phyloP scores from a whole-genome alignment of 2,329 filamentous ascomycete species.

The Sporothrix dimorphospora region DNA sequence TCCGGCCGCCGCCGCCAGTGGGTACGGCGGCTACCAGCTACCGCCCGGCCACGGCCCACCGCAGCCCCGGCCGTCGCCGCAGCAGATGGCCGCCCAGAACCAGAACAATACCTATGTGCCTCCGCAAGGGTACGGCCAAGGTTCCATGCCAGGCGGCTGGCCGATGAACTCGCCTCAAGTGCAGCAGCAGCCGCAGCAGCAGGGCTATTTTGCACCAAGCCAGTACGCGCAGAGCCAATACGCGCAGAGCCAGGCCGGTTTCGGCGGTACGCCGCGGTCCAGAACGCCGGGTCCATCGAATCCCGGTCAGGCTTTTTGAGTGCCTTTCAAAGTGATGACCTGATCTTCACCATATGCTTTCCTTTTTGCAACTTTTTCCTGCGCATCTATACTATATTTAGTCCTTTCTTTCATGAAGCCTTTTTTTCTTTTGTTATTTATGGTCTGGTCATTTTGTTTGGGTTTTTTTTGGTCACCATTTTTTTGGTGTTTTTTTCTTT shows the following conservation, averaged over 20 bases:
- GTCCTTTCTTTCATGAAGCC: neutral
- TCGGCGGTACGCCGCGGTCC: constrained; percentile 26
- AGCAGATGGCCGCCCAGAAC: constrained; percentile 28
- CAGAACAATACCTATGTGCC: constrained; percentile 16
- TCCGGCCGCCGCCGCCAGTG: neutral
- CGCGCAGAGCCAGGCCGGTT: constrained; percentile 36
- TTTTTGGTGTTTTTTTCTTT: neutral
- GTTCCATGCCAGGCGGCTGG: constrained; percentile 26
- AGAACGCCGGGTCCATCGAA: constrained; percentile 34
- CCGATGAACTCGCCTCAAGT: constrained; percentile 29
- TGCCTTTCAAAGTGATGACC: neutral
- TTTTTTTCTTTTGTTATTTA: neutral
- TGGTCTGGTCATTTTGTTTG: neutral
- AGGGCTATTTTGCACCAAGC: constrained; percentile 22
- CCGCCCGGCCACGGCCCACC: constrained; percentile 33
- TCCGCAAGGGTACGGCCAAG: neutral
- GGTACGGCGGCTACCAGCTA: constrained; percentile 33
- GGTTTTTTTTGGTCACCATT: neutral
- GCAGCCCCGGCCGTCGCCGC: constrained; percentile 32
- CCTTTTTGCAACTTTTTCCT: neutral
- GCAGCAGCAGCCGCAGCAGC: constrained; percentile 30
- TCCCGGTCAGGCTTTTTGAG: constrained; percentile 40
- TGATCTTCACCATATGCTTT: neutral
- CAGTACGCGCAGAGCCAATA: constrained; percentile 13
- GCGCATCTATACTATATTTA: neutral